A percentile compares a stretch with the other conserved stretches of the same genome.
phyloP scores from a whole-genome alignment of 148 eudicot species.

The Vaccinium myrtillus region DNA sequence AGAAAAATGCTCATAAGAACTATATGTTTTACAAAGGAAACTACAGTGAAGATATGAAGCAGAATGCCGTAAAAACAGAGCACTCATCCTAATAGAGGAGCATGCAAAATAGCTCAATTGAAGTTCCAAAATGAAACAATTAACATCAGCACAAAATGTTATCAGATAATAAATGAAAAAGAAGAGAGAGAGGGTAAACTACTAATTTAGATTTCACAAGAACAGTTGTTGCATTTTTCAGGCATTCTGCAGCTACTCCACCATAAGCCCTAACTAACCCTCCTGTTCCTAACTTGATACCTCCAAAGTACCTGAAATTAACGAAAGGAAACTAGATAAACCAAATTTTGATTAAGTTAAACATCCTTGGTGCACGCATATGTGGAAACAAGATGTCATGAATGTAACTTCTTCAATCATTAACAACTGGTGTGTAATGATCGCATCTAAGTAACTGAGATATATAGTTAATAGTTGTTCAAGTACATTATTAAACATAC shows the following conservation, averaged over 20 bases:
- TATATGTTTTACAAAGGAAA: neutral
- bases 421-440: neutral
- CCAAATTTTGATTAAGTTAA: neutral
- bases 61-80: neutral
- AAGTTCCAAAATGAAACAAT: neutral
- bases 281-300: constrained; percentile 92
- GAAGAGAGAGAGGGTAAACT: neutral
- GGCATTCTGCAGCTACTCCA: constrained; percentile 87
- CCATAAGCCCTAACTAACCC: constrained; percentile 98
- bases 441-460: neutral
- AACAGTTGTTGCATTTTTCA: constrained; percentile 77
- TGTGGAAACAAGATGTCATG: neutral
- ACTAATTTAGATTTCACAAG: constrained; percentile 83
- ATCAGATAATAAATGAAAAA: neutral
- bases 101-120: neutral
- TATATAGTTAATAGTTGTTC: neutral
- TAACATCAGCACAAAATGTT: neutral
- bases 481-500: neutral
- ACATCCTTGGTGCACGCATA: neutral
- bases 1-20: neutral
- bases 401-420: neutral
- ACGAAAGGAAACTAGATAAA: constrained; percentile 5
- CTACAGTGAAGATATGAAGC: neutral
- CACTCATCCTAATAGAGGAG: neutral
- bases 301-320: constrained; percentile 76